Evolutionary conservation across 352 stramenopile species (phyloP), one percentile per base, ranked within the genome.

Genomic region (Aphanomyces stellatus): DNA sequence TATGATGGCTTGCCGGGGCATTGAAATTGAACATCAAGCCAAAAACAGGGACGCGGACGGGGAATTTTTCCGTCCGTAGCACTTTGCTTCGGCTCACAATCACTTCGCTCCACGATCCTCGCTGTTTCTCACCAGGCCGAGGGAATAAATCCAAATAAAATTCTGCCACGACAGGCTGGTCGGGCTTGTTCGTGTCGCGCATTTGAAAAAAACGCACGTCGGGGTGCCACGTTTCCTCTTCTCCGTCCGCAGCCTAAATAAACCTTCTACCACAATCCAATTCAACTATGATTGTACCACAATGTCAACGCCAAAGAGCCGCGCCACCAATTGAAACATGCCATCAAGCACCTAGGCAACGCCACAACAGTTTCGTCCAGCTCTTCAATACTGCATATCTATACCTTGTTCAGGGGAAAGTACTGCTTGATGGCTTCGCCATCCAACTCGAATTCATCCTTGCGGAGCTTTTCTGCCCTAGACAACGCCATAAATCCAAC

Each of bases 91-190:
- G 96, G 25, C 97, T 93, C 37, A 98, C 82, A 61, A 95, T 98
- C 51, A 93, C 88, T 72, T 96, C 96, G 96, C 99, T 99, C 96
- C 96, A 99, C 19, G 96, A 96, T 31, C 97, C 96, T 31, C 95
- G 95, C 46, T 96, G 87, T 79, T 99, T 99, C 73, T 99, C 90
- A 64, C 90, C 95, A 5, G 97, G 96, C 5, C 97, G 88, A 35
- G 93, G 98, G 70, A 98, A 99, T 15, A 96, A 91, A 75, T 99
- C 97, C 43, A 99, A 74, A 72, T 88, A 99, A 75, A 99, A 99
- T 43, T 85, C 90, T 6, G 96, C 96, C 59, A 99, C 94, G 35
- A 97, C 75, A 51, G 46, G 46, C 91, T 74, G n/a, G 71, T 78
- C 22, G 15, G 46, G 46, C 46, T 8, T 22, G 51, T 96, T 87